phyloP scores from a whole-genome alignment of 805 yeast species.

The Sugiyamaella chiloensis region DNA sequence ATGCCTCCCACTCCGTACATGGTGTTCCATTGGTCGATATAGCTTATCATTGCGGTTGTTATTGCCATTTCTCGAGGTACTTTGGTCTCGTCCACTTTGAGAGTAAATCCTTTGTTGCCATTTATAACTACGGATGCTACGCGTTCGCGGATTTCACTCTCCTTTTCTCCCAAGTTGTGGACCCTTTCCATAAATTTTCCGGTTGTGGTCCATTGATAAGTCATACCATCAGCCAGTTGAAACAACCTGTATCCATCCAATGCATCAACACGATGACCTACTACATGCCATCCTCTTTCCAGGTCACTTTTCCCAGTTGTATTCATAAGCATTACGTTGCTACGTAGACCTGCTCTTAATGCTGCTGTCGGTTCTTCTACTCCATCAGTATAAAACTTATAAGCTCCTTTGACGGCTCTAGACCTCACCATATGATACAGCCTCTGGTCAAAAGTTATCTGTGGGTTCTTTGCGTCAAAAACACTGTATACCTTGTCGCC shows the following conservation, averaged over 20 bases:
- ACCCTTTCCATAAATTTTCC: constrained; percentile 59
- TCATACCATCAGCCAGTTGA: constrained; percentile 55
- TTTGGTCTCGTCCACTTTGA: constrained; percentile 51
- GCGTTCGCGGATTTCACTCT: constrained; percentile 59
- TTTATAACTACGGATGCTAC: constrained; percentile 58
- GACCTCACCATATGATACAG: constrained; percentile 56
- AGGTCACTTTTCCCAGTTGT: constrained; percentile 44
- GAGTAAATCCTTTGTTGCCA: constrained; percentile 52
- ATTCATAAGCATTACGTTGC: constrained; percentile 54
- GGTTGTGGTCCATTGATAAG: constrained; percentile 63
- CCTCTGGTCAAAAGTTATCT: constrained; percentile 33
- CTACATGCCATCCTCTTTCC: constrained; percentile 63
- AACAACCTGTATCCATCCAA: constrained; percentile 59
- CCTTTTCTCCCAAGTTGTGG: constrained; percentile 58
- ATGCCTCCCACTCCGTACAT: constrained; percentile 61
- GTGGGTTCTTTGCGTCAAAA: constrained; percentile 41
- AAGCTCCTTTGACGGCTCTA: constrained; percentile 66
- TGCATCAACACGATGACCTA: constrained; percentile 59
- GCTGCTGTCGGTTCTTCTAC: constrained; percentile 58
- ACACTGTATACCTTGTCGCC: constrained; percentile 59
- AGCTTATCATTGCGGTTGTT: constrained; percentile 56
- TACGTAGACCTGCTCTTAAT: constrained; percentile 57
- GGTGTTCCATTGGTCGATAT: constrained; percentile 68
- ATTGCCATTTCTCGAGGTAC: constrained; percentile 58
- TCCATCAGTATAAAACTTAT: constrained; percentile 53